Percentiles rank a stretch among this genome's conserved stretches.
These are phyloP conservation scores for Pythium pyrilobum DNA, from an alignment of 352 stramenopile species.

Conservation along the genomic window DNA sequence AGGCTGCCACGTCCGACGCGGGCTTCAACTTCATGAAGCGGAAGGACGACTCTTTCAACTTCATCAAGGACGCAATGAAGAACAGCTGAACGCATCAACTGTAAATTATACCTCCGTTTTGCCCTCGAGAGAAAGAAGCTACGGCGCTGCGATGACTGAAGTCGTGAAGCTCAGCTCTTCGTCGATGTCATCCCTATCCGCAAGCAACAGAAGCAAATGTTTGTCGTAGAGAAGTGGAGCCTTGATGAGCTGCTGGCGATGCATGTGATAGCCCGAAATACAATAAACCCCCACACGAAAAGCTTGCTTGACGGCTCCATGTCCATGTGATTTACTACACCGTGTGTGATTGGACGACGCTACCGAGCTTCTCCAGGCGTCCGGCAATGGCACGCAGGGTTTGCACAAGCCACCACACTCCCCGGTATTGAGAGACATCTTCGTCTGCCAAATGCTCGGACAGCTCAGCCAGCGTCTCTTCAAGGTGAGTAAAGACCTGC, in stretches of 20 bases:
- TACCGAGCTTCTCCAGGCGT: no score
- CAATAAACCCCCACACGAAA: conserved; percentile 1
- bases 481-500: no score
- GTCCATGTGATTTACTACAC: no score
- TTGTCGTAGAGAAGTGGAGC: conserved; percentile 18
- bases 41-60: conserved; percentile 87
- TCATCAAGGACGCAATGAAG: conserved; percentile 87
- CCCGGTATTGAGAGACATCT: no score
- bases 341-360: no score
- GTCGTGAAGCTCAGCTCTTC: conserved; percentile 2
- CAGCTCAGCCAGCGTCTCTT: no score
- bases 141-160: conserved; percentile 14
- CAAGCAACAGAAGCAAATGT: conserved; percentile 4
- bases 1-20: conserved; percentile 50
- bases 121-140: conserved; percentile 5
- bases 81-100: conserved; percentile 53
- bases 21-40: conserved; percentile 87
- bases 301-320: no score
- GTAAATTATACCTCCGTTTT: conserved; percentile 50
- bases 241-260: conserved; percentile 10
- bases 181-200: neutral
- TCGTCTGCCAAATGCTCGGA: no score
- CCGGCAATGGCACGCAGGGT: no score
- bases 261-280: conserved; percentile 17
- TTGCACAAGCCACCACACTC: no score